Evolutionary conservation across 176 grass and related monocot species (phyloP), one percentile per base, ranked within the genome.

Genomic region (Rhipidocladum racemiflorum): DNA sequence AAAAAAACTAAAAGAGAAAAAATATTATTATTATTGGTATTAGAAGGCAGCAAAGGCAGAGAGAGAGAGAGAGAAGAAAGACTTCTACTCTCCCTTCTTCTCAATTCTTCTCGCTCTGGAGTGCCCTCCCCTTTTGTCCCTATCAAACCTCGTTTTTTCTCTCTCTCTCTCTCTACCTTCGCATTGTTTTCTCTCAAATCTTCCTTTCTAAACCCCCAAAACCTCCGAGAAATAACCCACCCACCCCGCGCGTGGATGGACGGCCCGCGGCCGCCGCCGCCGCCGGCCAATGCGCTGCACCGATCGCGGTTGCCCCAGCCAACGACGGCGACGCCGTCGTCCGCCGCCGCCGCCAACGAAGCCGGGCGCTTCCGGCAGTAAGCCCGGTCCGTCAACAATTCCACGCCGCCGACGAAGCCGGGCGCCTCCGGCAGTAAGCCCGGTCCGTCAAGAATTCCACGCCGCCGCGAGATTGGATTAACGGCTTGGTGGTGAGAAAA

Each of bases 101-200:
- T 65, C 61, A 43, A 61, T 78, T 80, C 84, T 63, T 85, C 61
- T 86, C 44, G 60, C 67, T 75, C 72, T 23, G 20, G 43, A 75
- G 40, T 79, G 80, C 81, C 73, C 71, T 66, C 9, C 70, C 75
- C 78, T 72, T 84, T 88, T 91, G 81, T 91, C 76, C 67, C 75
- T 84, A 73, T 91, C 85, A 84, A 67, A 10, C 39, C 32, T 46
- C 17, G 75, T 60, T 78, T 72, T 79, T 46, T 77, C 67, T 42
- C 8, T 68, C 30, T 70, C 24, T 65, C 46, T 43, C 77, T 49
- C 21, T 68, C 27, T 49, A 18, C 68, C 54, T 49, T 68, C 20
- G 29, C 54, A 53, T 79, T 65, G 48, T 85, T 85, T 68, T 81
- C 77, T 87, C 50, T 4, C 48, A 81, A 81, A 76, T 81, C 77